Conservation (phyloP, 495 filamentous ascomycete genomes). For the Chaetomium fimeti region DNA sequence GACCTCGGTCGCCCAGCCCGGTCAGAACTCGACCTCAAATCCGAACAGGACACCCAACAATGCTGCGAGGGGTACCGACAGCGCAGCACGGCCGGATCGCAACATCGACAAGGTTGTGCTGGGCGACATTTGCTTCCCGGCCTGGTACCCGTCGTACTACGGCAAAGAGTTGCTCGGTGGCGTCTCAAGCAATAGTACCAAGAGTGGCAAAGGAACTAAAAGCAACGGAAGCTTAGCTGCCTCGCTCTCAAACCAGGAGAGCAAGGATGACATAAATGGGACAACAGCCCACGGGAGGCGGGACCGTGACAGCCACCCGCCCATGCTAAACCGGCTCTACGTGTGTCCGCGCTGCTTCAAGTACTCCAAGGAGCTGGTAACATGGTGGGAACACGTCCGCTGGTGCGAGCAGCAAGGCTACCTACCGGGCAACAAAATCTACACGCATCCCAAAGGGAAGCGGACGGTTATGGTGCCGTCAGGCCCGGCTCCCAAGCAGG, state of each 20-base stretch:
- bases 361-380: conserved; percentile 71
- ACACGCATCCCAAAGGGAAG: conserved; percentile 48
- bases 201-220: conserved; percentile 29
- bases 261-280: conserved; percentile 30
- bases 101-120: conserved; percentile 75
- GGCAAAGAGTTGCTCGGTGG: conserved; percentile 68
- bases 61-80: neutral
- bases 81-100: conserved; percentile 43
- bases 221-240: conserved; percentile 2
- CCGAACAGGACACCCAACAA: conserved; percentile 24
- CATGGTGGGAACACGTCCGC: conserved; percentile 50
- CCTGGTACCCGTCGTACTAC: conserved; percentile 77
- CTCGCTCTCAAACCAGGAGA: conserved; percentile 13
- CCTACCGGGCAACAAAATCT: conserved; percentile 48
- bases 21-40: conserved; percentile 21
- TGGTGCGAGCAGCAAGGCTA: conserved; percentile 42
- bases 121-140: conserved; percentile 68
- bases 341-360: conserved; percentile 94
- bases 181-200: conserved; percentile 20
- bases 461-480: conserved; percentile 35
- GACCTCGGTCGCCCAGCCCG: conserved; percentile 24
- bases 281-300: conserved; percentile 41
- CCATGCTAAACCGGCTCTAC: conserved; percentile 63
- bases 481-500: conserved; percentile 41
- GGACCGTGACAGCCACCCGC: conserved; percentile 34